Conservation (phyloP, 2,329 filamentous ascomycete genomes). For the Leptoxyphium fumago region DNA sequence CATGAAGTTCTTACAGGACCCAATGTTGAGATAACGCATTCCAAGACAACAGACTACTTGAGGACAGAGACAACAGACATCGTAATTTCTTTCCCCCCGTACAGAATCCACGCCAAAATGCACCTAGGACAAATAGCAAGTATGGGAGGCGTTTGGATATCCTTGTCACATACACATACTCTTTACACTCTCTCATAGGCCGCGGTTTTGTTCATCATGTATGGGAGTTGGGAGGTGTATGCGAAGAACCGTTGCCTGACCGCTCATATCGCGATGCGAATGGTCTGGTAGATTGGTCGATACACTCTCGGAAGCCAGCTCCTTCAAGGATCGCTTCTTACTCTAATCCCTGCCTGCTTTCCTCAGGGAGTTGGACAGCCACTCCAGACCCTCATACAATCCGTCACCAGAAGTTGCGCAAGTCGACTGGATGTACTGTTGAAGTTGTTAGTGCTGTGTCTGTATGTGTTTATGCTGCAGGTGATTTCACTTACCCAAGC, state of each 20-base stretch:
- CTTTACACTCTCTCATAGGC: not conserved
- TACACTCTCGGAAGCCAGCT: too few species aligned
- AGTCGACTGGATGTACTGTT: slow-evolving; percentile 93
- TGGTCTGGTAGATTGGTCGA: too few species aligned
- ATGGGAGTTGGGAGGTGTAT: not conserved
- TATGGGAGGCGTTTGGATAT: not conserved
- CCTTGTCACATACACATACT: not conserved
- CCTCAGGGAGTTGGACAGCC: slow-evolving; percentile 40
- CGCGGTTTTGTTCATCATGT: not conserved
- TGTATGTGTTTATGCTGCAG: not conserved
- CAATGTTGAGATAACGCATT: too few species aligned
- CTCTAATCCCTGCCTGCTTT: slow-evolving; percentile 26
- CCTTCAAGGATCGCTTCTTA: too few species aligned
- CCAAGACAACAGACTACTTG: not conserved
- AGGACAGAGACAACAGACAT: not conserved
- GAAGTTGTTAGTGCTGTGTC: not conserved
- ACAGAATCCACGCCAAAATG: not conserved
- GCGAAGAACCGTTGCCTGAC: too few species aligned
- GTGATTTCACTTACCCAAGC: slow-evolving; percentile 66
- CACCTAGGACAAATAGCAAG: not conserved
- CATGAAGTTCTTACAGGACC: too few species aligned
- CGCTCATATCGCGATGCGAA: too few species aligned
- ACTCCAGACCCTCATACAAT: slow-evolving; percentile 93
- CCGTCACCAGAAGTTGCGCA: slow-evolving; percentile 97
- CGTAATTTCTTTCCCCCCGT: not conserved